Evolutionary conservation across 2,329 filamentous ascomycete species (phyloP).

Genomic region (Stagonosporopsis rhizophila): DNA sequence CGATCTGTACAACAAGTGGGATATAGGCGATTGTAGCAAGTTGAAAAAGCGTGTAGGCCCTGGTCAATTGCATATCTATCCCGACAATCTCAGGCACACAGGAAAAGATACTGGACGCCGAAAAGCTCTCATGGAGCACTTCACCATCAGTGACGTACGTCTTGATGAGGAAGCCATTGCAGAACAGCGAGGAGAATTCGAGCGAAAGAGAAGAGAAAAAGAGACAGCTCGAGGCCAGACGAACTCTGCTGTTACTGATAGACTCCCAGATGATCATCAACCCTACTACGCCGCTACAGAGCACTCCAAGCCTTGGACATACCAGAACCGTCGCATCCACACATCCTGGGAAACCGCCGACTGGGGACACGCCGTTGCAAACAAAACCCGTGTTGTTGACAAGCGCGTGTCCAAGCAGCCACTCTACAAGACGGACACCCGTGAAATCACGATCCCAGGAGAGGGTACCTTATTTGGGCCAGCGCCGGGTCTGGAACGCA

Average conservation of each 20-base stretch:
- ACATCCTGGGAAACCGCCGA: conserved; percentile 1
- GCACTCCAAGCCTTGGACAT: neutral
- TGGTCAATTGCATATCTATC: neutral
- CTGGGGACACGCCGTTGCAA: neutral
- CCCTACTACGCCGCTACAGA: neutral
- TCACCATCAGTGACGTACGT: neutral
- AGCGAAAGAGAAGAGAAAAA: neutral
- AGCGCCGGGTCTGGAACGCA: neutral
- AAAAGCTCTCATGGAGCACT: neutral
- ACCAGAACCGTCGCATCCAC: neutral
- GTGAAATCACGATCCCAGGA: neutral
- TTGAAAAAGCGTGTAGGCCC: neutral
- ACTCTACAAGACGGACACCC: neutral
- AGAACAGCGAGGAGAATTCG: neutral
- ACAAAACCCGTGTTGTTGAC: neutral
- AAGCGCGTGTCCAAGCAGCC: neutral
- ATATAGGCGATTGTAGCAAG: neutral
- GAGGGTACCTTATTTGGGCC: neutral
- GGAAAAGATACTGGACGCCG: neutral
- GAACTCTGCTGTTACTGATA: neutral
- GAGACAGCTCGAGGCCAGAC: neutral
- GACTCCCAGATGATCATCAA: neutral
- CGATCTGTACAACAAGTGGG: neutral
- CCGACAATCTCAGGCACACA: conserved; percentile 4
- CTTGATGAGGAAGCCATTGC: neutral